Percentiles rank a stretch among this genome's conserved stretches.
phyloP scores from a whole-genome alignment of 257 asterid species.

The Anisodus acutangulus region DNA sequence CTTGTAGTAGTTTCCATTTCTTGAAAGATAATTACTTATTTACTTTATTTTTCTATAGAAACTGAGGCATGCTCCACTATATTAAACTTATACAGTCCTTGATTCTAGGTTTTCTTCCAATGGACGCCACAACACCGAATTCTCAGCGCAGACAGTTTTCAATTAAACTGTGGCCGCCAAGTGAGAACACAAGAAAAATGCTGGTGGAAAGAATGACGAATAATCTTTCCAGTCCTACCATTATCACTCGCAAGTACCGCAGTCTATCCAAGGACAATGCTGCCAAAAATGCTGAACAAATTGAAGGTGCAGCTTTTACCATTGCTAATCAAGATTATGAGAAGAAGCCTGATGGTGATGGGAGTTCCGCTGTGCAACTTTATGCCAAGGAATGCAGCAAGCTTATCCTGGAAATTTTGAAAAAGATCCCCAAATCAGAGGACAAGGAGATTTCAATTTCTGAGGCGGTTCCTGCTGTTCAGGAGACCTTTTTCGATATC shows the following conservation, averaged over 20 bases:
- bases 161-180: slow-evolving; percentile 97
- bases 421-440: slow-evolving; percentile 50
- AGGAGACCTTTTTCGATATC: slow-evolving; percentile 66
- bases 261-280: slow-evolving; percentile 64
- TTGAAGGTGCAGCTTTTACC: slow-evolving; percentile 76
- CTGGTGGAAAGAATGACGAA: slow-evolving; percentile 79
- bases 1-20: not conserved
- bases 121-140: slow-evolving; percentile 64
- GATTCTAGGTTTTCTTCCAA: slow-evolving; percentile 37
- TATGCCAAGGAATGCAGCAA: slow-evolving; percentile 94
- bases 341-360: slow-evolving; percentile 94
- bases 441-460: slow-evolving; percentile 47
- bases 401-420: slow-evolving; percentile 75
- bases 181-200: slow-evolving; percentile 73
- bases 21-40: not conserved
- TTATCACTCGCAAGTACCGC: slow-evolving; percentile 88
- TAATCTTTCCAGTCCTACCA: slow-evolving; percentile 84
- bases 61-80: not conserved
- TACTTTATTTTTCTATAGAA: not conserved
- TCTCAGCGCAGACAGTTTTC: slow-evolving; percentile 65
- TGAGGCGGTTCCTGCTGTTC: slow-evolving; percentile 40
- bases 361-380: slow-evolving; percentile 91
- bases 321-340: slow-evolving; percentile 67
- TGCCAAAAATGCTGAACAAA: slow-evolving; percentile 57
- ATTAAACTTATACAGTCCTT: not conserved